Conservation (phyloP, 345 rosid genomes). For the Pelargonium nanum region DNA sequence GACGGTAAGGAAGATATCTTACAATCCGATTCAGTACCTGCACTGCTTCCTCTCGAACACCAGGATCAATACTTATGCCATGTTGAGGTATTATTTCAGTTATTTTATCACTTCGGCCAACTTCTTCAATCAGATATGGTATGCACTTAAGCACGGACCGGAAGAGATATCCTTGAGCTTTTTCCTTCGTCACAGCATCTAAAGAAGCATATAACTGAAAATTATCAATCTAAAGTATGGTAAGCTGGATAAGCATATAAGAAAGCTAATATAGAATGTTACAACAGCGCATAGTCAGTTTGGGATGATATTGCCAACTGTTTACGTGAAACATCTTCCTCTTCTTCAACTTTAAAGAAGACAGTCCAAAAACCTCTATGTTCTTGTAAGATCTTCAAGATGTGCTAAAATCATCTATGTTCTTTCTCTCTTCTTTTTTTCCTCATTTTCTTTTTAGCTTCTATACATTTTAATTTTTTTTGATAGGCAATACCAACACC, state of each 20-base stretch:
- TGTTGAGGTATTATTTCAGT: conserved; percentile 98
- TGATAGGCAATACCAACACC: no score
- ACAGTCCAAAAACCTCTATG: no score
- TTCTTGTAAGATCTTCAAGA: no score
- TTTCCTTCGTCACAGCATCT: conserved; percentile 96
- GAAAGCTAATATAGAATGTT: not conserved
- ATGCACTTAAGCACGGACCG: conserved; percentile 91
- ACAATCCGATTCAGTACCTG: conserved; percentile 90
- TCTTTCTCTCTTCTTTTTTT: no score
- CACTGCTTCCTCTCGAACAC: conserved; percentile 98
- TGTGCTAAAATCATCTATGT: no score
- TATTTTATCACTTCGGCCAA: conserved; percentile 92
- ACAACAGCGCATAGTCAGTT: not conserved
- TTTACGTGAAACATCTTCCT: no score
- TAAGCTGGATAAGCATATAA: not conserved
- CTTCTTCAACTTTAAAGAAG: no score
- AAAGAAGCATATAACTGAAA: conserved; percentile 15
- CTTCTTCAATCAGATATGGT: conserved; percentile 94
- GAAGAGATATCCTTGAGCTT: conserved; percentile 91
- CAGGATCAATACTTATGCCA: conserved; percentile 96
- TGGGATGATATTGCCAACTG: no score
- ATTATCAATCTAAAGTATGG: conserved; percentile 9
- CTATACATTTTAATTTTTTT: no score
- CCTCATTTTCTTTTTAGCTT: no score
- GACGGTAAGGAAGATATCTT: conserved; percentile 80